Conservation (phyloP, 1,284 basidiomycete genomes). For the Ustilago hordei region DNA sequence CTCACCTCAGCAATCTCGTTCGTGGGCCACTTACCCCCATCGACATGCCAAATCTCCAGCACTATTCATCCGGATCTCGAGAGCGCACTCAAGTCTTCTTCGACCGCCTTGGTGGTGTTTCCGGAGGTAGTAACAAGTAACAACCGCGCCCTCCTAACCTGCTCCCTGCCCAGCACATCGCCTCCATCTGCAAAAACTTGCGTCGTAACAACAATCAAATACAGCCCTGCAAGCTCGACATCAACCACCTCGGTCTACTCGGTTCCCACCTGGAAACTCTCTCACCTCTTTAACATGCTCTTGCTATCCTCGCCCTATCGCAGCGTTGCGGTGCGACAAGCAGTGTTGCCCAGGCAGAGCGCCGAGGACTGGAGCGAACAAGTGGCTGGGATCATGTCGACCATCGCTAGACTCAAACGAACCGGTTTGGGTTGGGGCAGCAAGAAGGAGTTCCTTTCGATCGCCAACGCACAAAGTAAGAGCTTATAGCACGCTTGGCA, state of each 20-base stretch:
- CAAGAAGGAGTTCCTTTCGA: constrained; percentile 24
- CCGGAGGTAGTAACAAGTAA: constrained; percentile 58
- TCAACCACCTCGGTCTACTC: constrained; percentile 20
- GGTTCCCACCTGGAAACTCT: constrained; percentile 4
- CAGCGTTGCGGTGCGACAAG: not conserved
- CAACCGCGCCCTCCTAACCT: constrained; percentile 40
- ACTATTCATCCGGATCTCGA: constrained; percentile 20
- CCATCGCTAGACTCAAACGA: constrained; percentile 21
- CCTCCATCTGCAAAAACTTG: not conserved
- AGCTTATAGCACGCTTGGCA: too few relatives aligned
- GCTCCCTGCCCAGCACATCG: constrained; percentile 10
- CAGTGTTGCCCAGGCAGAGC: not conserved
- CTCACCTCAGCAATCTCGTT: constrained; percentile 5
- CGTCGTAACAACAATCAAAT: constrained; percentile 22
- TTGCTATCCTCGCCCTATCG: constrained; percentile 15
- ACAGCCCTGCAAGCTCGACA: constrained; percentile 19
- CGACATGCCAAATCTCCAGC: not conserved
- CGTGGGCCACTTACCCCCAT: constrained; percentile 28
- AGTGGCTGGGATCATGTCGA: not conserved
- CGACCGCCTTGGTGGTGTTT: constrained; percentile 41
- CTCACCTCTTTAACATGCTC: constrained; percentile 3
- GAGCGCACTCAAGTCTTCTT: constrained; percentile 10
- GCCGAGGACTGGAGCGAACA: not conserved
- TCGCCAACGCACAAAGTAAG: constrained; percentile 4
- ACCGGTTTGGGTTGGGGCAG: constrained; percentile 24